These are phyloP conservation scores for Alternaria triticimaculans DNA, from an alignment of 2,329 filamentous ascomycete species.

Conservation along the genomic window DNA sequence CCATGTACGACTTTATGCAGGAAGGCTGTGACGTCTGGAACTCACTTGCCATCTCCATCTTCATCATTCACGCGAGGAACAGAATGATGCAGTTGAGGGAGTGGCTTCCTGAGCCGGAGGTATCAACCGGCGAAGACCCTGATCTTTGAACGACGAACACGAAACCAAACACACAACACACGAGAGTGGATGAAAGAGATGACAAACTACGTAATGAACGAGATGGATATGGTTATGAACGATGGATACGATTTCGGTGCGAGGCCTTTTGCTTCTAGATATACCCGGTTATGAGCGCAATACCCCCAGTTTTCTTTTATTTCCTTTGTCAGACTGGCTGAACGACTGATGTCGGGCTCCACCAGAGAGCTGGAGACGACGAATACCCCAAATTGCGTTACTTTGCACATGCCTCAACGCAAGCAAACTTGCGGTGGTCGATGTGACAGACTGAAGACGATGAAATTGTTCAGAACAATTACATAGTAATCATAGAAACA, in stretches of 20 bases:
- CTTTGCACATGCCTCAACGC: background rate
- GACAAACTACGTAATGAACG: slow-evolving; percentile 1
- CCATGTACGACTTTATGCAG: slow-evolving; percentile 61
- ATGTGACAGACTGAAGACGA: background rate
- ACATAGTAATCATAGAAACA: background rate
- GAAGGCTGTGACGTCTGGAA: slow-evolving; percentile 66
- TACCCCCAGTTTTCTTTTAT: slow-evolving; percentile 9
- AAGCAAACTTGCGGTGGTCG: background rate
- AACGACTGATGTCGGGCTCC: background rate
- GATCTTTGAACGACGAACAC: slow-evolving; percentile 31
- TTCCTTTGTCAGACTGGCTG: slow-evolving; percentile 4
- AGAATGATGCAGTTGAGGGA: slow-evolving; percentile 56
- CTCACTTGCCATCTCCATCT: slow-evolving; percentile 62
- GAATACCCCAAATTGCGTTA: background rate
- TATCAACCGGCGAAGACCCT: slow-evolving; percentile 31
- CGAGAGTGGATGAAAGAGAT: background rate
- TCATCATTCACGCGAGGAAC: slow-evolving; percentile 61
- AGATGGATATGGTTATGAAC: slow-evolving; percentile 5
- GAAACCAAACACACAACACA: background rate
- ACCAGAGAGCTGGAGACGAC: background rate
- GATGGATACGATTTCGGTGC: slow-evolving; percentile 2
- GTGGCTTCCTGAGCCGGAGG: slow-evolving; percentile 33
- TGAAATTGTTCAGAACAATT: background rate
- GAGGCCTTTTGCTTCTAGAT: slow-evolving; percentile 23
- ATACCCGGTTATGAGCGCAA: slow-evolving; percentile 23